Evolutionary conservation across 2,329 filamentous ascomycete genomes (phyloP), one percentile per base, ranked within the genome.

Genomic region (Cladosporium velox): DNA sequence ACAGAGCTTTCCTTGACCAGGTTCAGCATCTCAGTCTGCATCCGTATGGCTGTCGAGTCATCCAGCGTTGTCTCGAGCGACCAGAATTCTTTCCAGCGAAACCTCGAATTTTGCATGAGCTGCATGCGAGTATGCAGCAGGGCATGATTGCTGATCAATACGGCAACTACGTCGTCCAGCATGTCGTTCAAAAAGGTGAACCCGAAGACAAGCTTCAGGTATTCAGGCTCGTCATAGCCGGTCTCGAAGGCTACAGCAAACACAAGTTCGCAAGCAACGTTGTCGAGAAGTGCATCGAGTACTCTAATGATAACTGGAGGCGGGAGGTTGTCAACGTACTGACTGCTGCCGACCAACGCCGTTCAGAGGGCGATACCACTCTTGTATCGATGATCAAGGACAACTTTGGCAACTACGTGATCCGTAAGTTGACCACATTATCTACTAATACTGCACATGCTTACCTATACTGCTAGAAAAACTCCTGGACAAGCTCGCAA

Each of bases 241-340:
- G 92, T 66, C 82, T 97, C 2, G 79, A 97, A 47, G 80, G 82
- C 1, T 89, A 92, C 72, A 97, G 93, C 30, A 97, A 93, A 82
- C 92, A 98, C 81, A 99, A 99, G 77, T 96, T 92, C 74, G 94
- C 95, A 0, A 97, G 93, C 74, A 98, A 99, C 72, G 94, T 99
- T 2, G 94, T 99, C 0, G 95, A 99, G 79, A 94, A 92, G 78
- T 96, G 93, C 75, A 90, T 98, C 67, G 83, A 90, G 65, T 86
- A 85, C 70, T 92, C 91, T 24, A 87, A 87, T 0, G 81, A 86
- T 24, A 83, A 88, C 60, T 90, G 96, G 75, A 88, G 90, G 61
- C 85, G 83, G 38, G 83, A 85, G 35, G 92, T 97, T 66, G 86
- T 91, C 63, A 61, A 67, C 15, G 81, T 82, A 59, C 83, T 86